These are phyloP conservation scores for Backusella tuberculispora DNA, from an alignment of 192 early-diverging fungal species.

Conservation along the genomic window DNA sequence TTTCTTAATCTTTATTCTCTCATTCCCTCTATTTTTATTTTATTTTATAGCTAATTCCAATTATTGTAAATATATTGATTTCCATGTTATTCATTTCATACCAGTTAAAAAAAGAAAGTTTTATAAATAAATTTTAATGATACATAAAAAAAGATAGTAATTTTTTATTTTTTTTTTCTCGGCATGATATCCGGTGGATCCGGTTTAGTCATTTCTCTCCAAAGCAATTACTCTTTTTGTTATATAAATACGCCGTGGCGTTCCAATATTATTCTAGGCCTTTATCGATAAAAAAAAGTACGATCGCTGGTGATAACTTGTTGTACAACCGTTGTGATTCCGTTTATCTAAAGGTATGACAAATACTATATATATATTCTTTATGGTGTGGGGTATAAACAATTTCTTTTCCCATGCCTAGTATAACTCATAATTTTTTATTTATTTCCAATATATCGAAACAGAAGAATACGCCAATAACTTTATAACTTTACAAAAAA, in stretches of 20 bases:
- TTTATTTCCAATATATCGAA: background rate
- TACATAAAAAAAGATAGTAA: background rate
- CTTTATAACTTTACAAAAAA: background rate
- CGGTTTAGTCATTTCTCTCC: background rate
- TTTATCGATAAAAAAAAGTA: background rate
- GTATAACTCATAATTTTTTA: background rate
- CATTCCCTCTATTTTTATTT: background rate
- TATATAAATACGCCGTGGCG: background rate
- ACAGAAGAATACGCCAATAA: background rate
- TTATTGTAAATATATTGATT: conserved; percentile 9
- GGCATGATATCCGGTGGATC: conserved; percentile 11
- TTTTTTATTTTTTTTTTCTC: background rate
- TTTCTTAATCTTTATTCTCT: conserved; percentile 1
- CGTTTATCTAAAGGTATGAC: conserved; percentile 11
- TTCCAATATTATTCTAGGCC: conserved; percentile 5
- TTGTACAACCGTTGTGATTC: background rate
- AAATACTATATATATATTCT: background rate
- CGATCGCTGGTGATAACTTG: conserved; percentile 9
- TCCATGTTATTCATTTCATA: conserved; percentile 4
- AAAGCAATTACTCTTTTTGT: background rate
- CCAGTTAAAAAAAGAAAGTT: conserved; percentile 2
- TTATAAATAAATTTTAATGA: conserved; percentile 14
- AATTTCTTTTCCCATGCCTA: background rate
- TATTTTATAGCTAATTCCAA: conserved; percentile 12
- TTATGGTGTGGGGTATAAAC: conserved; percentile 12